These are phyloP conservation scores for Talaromyces sp. DNA, from an alignment of 2,329 filamentous ascomycete genomes.

Conservation along the genomic window DNA sequence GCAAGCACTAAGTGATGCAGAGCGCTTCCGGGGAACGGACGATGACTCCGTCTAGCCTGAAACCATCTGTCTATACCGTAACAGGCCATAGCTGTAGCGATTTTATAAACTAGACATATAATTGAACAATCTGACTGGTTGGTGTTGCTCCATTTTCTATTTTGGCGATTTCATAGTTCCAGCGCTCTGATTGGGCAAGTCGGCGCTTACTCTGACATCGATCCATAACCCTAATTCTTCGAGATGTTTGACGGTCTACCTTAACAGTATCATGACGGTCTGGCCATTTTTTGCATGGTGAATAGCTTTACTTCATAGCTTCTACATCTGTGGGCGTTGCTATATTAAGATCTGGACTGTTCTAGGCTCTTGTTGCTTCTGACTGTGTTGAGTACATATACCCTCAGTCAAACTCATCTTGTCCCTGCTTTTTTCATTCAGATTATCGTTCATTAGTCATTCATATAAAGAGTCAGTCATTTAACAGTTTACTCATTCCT, in stretches of 20 bases:
- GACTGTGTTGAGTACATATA: constrained; percentile 9
- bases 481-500: neutral
- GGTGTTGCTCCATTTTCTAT: constrained; percentile 3
- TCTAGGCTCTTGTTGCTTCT: constrained; percentile 7
- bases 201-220: constrained; percentile 15
- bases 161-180: constrained; percentile 14
- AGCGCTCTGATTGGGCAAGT: constrained; percentile 15
- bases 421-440: constrained; percentile 7
- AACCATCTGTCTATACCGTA: neutral
- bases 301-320: neutral
- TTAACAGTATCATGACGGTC: neutral
- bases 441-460: constrained; percentile 2
- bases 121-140: neutral
- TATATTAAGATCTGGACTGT: constrained; percentile 5
- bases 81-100: neutral
- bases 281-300: neutral
- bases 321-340: neutral
- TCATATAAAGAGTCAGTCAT: constrained; percentile 6
- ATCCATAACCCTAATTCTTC: constrained; percentile 4
- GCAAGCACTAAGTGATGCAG: neutral
- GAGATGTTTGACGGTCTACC: neutral
- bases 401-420: neutral
- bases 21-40: neutral
- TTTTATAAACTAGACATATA: neutral
- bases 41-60: neutral